Base-by-base conservation (phyloP, 345 rosid genomes). In the Populus ilicifolia region DNA sequence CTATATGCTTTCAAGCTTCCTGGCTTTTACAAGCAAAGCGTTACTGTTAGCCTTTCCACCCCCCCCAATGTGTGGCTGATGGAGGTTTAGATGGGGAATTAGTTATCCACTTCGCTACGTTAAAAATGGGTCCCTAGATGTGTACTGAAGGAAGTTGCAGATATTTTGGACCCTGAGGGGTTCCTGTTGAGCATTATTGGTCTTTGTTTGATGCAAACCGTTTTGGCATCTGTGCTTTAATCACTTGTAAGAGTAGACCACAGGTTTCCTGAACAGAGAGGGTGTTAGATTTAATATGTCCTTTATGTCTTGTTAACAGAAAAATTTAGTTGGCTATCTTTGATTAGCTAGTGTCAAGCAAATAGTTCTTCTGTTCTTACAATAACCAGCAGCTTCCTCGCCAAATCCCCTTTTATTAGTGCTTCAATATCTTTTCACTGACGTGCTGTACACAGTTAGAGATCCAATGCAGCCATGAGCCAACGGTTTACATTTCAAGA, bases 91-190 rank as follows among this genome's bases (percentile, higher is more conserved):
- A 43, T 56, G 44, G 66, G 67, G 43, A 78, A 72, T 67, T 84
- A 61, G 74, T 72, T 79, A 69, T 30, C 86, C 67, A 50, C 35
- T 65, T 64, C 56, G 38, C 33, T 44, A 43, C 75, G 63, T 62
- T 63, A n/a, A 38, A 70, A 50, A 71, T 61, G 71, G 81, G 69
- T 74, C 81, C 83, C 75, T 69, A 66, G 44, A 38, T 63, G 76
- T 20, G 59, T 2, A 20, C n/a, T 0, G n/a, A 52, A 2, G 23
- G 67, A 73, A 67, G 72, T n/a, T 80, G 72, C 52, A 65, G 77
- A 77, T 54, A 72, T 75, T 33, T 79, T 73, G 76, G 29, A 54
- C 12, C 61, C 25, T 21, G 61, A 54, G 76, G 36, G 50, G 62
- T 67, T 80, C 43, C 73, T 71, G 56, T 48, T 61, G 71, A 61